Conservation (phyloP, 805 yeast genomes). For the Ogataea nakhonphanomensis region DNA sequence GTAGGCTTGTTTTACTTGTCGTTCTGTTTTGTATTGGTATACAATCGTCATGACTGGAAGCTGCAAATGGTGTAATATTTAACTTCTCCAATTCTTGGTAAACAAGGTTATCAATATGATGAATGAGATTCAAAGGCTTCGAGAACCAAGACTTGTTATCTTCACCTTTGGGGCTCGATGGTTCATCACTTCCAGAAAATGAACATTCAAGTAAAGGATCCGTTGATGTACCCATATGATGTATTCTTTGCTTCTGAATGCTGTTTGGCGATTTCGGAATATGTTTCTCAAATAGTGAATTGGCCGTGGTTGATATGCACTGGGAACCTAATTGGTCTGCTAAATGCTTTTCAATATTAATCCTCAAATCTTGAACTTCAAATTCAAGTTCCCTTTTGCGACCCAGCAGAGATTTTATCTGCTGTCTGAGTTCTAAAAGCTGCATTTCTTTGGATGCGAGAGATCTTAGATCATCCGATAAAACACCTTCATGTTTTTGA, state of each 20-base stretch:
- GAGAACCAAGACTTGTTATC: conserved; percentile 34
- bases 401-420: conserved; percentile 41
- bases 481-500: conserved; percentile 9
- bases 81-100: conserved; percentile 63
- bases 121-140: conserved; percentile 58
- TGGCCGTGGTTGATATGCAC: background rate
- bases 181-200: background rate
- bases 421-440: conserved; percentile 59
- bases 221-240: conserved; percentile 12
- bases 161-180: background rate
- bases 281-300: conserved; percentile 12
- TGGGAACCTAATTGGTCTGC: conserved; percentile 37
- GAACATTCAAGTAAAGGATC: conserved; percentile 23
- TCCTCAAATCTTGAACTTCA: conserved; percentile 51
- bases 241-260: conserved; percentile 13
- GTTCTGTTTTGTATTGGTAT: no score
- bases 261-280: conserved; percentile 23
- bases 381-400: conserved; percentile 40
- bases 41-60: background rate
- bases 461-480: conserved; percentile 53
- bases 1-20: no score
- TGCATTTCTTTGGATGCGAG: conserved; percentile 69
- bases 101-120: conserved; percentile 63
- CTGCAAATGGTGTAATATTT: conserved; percentile 33
- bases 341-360: conserved; percentile 43